Base-by-base conservation (phyloP, 2,329 filamentous ascomycete genomes). In the Fusarium concolor region DNA sequence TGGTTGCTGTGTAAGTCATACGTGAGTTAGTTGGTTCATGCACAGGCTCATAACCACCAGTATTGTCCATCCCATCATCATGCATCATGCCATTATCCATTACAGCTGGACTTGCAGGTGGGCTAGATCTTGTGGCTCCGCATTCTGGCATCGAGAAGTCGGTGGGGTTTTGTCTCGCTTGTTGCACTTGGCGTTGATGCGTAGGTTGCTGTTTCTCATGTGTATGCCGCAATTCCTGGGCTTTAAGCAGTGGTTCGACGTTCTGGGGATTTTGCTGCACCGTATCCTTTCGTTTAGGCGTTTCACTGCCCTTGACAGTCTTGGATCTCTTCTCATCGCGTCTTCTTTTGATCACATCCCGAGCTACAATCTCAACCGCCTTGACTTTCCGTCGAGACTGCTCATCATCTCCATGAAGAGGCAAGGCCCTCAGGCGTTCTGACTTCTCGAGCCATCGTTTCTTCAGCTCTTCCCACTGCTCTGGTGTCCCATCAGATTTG, bases 271-370 rank as follows among this genome's bases (percentile, higher is more conserved):
- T 44, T 11, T 15, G 37, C 11, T 33, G 52, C 2, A 31, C 10
- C 8, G 42, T 11, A 20, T 65, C 57, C 3, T 63, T 61, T 11
- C 46, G 57, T 11, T 47, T 70, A 10, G 83, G 79, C 71, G 88
- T 81, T 56, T 84, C 83, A 68, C 86, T 87, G 1, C 82, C 82
- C 61, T 49, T 60, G 4, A 9, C 42, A 29, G 12, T 20, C 35
- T 65, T 50, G 9, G 35, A 37, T 26, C 66, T 38, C 18, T 87
- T 86, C 67, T 92, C 89, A 71, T 93, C 90, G 35, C 90, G 86
- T 53, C 91, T 83, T 46, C 92, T 85, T 79, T 94, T 94, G 85
- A 92, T 90, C 18, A 93, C 90, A 77, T 95, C 92, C 51, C 89
- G 85, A 52, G 90, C 91, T 5, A 96, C 79, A 0, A 91, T 83